phyloP scores from a whole-genome alignment of 768 basidiomycete genomes.

The Leucocoprinus sp. region DNA sequence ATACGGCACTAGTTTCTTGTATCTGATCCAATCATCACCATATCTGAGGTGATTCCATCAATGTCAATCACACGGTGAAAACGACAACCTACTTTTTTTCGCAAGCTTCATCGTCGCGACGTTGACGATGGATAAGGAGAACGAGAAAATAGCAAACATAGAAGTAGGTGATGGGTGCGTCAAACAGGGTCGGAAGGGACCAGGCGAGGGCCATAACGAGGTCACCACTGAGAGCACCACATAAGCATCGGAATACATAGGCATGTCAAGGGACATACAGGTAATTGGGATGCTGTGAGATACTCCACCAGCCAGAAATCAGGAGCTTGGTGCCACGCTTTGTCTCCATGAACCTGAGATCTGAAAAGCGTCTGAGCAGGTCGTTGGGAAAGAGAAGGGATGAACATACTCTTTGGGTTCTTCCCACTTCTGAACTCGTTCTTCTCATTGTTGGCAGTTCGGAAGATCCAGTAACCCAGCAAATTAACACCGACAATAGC shows the following conservation, averaged over 20 bases:
- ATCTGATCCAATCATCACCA: conserved; percentile 89
- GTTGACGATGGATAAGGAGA: conserved; percentile 84
- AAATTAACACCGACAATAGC: conserved; percentile 58
- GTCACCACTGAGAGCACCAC: conserved; percentile 53
- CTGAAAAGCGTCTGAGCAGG: conserved; percentile 29
- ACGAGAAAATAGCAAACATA: conserved; percentile 85
- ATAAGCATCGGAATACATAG: not conserved
- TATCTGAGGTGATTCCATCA: conserved; percentile 47
- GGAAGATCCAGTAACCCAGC: conserved; percentile 87
- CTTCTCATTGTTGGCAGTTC: conserved; percentile 85
- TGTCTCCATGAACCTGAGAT: conserved; percentile 72
- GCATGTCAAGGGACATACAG: conserved; percentile 37
- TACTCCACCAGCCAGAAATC: conserved; percentile 97
- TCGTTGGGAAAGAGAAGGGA: conserved; percentile 14
- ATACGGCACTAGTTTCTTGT: conserved; percentile 79
- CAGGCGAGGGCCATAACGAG: conserved; percentile 86
- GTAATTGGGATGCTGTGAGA: conserved; percentile 90
- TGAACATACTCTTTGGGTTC: conserved; percentile 80
- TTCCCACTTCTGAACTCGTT: conserved; percentile 89
- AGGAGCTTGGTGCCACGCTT: conserved; percentile 83
- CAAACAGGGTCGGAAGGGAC: conserved; percentile 88
- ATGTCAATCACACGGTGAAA: not conserved
- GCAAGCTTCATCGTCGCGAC: conserved; percentile 88
- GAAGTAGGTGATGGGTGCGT: conserved; percentile 93
- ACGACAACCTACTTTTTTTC: conserved; percentile 65